Evolutionary conservation across 1,139 yeast genomes (phyloP), one percentile per base, ranked within the genome.

Genomic region (Yamadazyma trypodendri): DNA sequence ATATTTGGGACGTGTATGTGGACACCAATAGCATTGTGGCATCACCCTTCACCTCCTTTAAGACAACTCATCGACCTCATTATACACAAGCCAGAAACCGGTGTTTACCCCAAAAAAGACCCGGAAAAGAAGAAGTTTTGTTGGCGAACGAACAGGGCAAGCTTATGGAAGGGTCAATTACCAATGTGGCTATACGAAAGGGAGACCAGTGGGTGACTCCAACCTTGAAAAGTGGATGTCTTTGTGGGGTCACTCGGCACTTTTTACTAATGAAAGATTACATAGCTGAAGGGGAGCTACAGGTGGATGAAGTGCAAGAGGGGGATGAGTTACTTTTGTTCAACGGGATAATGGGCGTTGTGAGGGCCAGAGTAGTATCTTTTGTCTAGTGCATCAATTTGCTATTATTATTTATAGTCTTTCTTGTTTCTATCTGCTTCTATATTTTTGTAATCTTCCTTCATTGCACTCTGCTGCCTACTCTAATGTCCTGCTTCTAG

Each of bases 341-440:
- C 56, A 92, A 92, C 58, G 96, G 88, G 1, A 71, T 92, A 2
- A 77, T 81, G 64, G 98, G 98, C 1, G 85, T 86, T 4, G 78
- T 80, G 1, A 73, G 71, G 43, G 96, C 90, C 0, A 63, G 49
- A n/a, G 60, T 83, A 21, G 43, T 45, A 6, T 42, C 44, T 13
- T 24, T 52, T 39, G 25, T 40, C 17, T 38, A 34, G 36, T 12
- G 14, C n/a, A n/a, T n/a, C n/a, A n/a, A n/a, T n/a, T n/a, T n/a
- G n/a, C n/a, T n/a, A n/a, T n/a, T n/a, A n/a, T n/a, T n/a, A n/a
- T n/a, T n/a, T n/a, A n/a, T n/a, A n/a, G n/a, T n/a, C n/a, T n/a
- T n/a, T n/a, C n/a, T n/a, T n/a, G n/a, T n/a, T n/a, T n/a, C n/a
- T n/a, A n/a, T n/a, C n/a, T n/a, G n/a, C n/a, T n/a, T n/a, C n/a